phyloP scores from a whole-genome alignment of 2,329 filamentous ascomycete genomes.

The Apiospora sp. region DNA sequence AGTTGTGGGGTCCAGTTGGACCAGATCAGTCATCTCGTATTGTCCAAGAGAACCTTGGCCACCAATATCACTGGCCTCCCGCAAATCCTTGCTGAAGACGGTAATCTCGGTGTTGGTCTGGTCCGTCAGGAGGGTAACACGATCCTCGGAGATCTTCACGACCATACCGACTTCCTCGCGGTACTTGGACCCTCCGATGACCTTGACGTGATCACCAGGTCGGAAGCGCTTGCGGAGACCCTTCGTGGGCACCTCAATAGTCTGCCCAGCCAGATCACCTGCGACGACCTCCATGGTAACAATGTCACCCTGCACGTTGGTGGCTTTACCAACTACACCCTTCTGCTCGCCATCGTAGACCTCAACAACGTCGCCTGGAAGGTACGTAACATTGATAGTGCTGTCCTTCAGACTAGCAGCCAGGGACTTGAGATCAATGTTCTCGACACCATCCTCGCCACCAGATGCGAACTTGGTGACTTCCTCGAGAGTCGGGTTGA shows the following conservation, averaged over 20 bases:
- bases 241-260: conserved; percentile 91
- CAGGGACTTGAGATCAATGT: conserved; percentile 89
- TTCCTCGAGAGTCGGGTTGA: conserved; percentile 93
- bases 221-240: conserved; percentile 92
- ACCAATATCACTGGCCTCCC: conserved; percentile 91
- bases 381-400: conserved; percentile 81
- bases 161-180: conserved; percentile 97
- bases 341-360: conserved; percentile 96
- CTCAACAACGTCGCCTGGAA: conserved; percentile 95
- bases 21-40: conserved; percentile 90
- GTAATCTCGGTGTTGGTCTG: conserved; percentile 93
- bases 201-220: conserved; percentile 96
- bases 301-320: conserved; percentile 89
- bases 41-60: conserved; percentile 85
- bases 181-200: conserved; percentile 94
- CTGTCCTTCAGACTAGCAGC: conserved; percentile 89
- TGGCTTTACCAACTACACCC: conserved; percentile 85
- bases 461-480: conserved; percentile 93
- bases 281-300: conserved; percentile 87
- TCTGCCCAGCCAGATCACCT: conserved; percentile 81
- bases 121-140: conserved; percentile 91
- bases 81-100: conserved; percentile 95
- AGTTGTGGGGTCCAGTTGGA: conserved; percentile 91
- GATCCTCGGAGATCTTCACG: conserved; percentile 89
- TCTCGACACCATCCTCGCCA: conserved; percentile 90